These are phyloP conservation scores for Trichosporon asahii DNA, from an alignment of 1,284 basidiomycete species.

Conservation along the genomic window DNA sequence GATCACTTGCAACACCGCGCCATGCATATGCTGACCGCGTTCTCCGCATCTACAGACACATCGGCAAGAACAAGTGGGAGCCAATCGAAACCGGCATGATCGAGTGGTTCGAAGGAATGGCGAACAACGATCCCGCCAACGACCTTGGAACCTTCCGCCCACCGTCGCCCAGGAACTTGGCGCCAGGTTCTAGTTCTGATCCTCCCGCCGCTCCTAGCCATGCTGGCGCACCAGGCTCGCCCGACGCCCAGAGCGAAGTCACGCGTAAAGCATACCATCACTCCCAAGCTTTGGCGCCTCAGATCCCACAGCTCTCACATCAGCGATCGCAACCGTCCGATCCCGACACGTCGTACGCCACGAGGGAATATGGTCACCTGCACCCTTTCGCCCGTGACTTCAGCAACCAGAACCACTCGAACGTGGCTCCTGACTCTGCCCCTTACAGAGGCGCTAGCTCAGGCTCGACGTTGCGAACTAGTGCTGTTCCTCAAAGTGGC, in stretches of 20 bases:
- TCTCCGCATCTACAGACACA: conserved; percentile 20
- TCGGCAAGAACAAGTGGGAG: conserved; percentile 47
- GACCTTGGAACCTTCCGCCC: conserved; percentile 29
- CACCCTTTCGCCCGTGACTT: neutral
- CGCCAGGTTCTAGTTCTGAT: neutral
- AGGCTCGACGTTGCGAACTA: neutral
- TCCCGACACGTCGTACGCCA: neutral
- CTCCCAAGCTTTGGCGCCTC: conserved; percentile 9
- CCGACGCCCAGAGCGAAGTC: conserved; percentile 17
- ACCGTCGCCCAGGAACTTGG: neutral
- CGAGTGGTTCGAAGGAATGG: conserved; percentile 37
- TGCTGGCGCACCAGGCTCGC: conserved; percentile 14
- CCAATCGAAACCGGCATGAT: conserved; percentile 46
- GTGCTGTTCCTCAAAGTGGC: conserved; percentile 3
- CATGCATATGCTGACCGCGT: neutral
- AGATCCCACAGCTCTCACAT: neutral
- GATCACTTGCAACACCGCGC: neutral
- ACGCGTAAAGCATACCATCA: conserved; percentile 7
- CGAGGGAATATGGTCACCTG: neutral
- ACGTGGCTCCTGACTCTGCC: neutral
- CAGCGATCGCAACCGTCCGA: neutral
- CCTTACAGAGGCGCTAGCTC: neutral
- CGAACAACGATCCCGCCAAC: conserved; percentile 41
- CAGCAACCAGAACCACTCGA: neutral
- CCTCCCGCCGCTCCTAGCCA: neutral